Evolutionary conservation across 2,329 filamentous ascomycete species (phyloP).

Genomic region (Thelonectria blattea): DNA sequence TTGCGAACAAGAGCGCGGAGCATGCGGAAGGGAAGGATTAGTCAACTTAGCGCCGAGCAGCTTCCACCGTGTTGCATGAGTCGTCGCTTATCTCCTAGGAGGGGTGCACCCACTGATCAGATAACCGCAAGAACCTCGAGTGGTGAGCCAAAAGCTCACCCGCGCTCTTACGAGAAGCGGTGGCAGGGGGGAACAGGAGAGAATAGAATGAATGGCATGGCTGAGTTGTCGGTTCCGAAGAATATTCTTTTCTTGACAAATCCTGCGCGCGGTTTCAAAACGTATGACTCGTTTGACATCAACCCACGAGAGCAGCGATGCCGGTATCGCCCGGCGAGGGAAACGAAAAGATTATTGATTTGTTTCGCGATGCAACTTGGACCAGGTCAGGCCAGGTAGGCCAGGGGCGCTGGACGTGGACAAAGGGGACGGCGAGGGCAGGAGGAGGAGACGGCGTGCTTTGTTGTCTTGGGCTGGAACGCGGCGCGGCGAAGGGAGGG

Average conservation of each 20-base stretch:
- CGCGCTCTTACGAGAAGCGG: not conserved
- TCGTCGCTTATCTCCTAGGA: slow-evolving; percentile 20
- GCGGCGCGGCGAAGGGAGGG: not conserved
- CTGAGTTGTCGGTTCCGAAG: not conserved
- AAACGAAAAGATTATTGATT: slow-evolving; percentile 14
- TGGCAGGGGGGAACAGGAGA: slow-evolving; percentile 4
- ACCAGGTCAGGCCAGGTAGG: slow-evolving; percentile 20
- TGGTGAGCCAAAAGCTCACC: not conserved
- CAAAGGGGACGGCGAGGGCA: too few relatives aligned
- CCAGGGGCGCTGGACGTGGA: slow-evolving; percentile 1
- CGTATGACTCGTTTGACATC: slow-evolving; percentile 28
- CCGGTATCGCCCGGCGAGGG: slow-evolving; percentile 25
- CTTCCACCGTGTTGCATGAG: slow-evolving; percentile 13
- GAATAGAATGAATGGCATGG: not conserved
- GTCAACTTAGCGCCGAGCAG: slow-evolving; percentile 26
- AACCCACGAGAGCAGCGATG: slow-evolving; percentile 25
- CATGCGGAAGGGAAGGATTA: not conserved
- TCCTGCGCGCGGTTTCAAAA: slow-evolving; percentile 25
- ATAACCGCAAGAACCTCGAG: slow-evolving; percentile 15
- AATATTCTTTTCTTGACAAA: slow-evolving; percentile 21
- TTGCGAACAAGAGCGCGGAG: not conserved
- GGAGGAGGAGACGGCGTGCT: not conserved
- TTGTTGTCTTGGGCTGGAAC: slow-evolving; percentile 21
- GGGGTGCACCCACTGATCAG: slow-evolving; percentile 24
- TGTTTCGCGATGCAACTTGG: slow-evolving; percentile 12